Percentiles rank a stretch among this genome's conserved stretches.
These are phyloP conservation scores for Candida stauntonica DNA, from an alignment of 805 yeast species.

Conservation along the genomic window DNA sequence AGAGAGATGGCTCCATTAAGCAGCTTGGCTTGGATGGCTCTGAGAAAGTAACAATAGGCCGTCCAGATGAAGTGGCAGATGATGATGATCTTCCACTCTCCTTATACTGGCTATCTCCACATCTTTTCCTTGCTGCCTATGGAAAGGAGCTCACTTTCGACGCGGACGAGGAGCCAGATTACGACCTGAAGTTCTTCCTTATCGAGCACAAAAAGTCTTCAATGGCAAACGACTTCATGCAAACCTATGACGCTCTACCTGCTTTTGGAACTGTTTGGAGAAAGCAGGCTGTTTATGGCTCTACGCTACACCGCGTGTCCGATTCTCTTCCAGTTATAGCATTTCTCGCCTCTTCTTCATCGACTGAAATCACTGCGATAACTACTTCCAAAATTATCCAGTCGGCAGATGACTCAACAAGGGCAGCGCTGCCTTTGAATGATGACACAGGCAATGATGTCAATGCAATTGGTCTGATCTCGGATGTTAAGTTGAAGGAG, in stretches of 20 bases:
- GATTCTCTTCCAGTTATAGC: constrained; percentile 29
- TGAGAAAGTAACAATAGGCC: constrained; percentile 5
- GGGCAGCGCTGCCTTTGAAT: constrained; percentile 71
- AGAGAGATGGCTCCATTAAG: constrained; percentile 15
- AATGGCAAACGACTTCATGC: constrained; percentile 21
- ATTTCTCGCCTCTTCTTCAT: constrained; percentile 55
- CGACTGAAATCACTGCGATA: constrained; percentile 56
- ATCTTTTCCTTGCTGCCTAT: constrained; percentile 26
- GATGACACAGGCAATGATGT: constrained; percentile 63
- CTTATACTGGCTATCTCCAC: constrained; percentile 16
- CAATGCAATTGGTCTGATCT: constrained; percentile 62
- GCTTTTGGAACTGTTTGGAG: constrained; percentile 50
- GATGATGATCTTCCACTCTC: constrained; percentile 16
- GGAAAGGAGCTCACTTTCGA: constrained; percentile 23
- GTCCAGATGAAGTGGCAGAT: constrained; percentile 18
- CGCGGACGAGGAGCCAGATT: constrained; percentile 30
- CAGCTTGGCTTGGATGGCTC: constrained; percentile 13
- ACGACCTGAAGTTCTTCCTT: constrained; percentile 25
- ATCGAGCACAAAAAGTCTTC: constrained; percentile 7
- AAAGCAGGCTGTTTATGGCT: constrained; percentile 41
- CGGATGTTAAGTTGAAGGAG: constrained; percentile 50
- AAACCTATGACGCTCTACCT: constrained; percentile 42
- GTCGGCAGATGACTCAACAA: constrained; percentile 62
- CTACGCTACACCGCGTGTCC: constrained; percentile 39
- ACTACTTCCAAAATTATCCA: constrained; percentile 35